Percentiles rank a stretch among this genome's conserved stretches.
Conservation (phyloP, 73 alveolate genomes). For the Uronychia setigera region DNA sequence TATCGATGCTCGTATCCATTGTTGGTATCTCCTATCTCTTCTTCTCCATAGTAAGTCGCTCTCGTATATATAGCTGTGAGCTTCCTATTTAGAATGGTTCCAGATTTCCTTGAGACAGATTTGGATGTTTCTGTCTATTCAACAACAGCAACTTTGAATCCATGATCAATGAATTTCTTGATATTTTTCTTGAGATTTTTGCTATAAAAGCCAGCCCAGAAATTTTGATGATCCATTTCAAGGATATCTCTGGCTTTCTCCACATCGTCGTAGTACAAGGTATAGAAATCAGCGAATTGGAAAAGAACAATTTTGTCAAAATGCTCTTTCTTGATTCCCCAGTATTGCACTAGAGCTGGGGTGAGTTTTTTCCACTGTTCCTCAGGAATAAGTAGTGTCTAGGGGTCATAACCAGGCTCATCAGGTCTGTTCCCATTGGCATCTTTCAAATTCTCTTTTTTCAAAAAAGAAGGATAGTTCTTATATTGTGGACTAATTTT, state of each 20-base stretch:
- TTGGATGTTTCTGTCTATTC: slow-evolving; percentile 91
- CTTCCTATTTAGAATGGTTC: not conserved
- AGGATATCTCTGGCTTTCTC: not conserved
- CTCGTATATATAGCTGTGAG: slow-evolving; percentile 15
- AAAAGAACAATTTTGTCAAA: slow-evolving; percentile 71
- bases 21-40: not conserved
- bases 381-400: slow-evolving; percentile 75
- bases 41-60: slow-evolving; percentile 11
- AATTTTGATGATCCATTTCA: not conserved
- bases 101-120: slow-evolving; percentile 2
- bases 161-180: slow-evolving; percentile 71
- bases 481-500: too few relatives aligned
- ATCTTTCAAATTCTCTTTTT: slow-evolving; percentile 62
- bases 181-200: slow-evolving; percentile 8
- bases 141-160: slow-evolving; percentile 91
- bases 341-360: slow-evolving; percentile 74
- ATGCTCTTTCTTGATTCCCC: slow-evolving; percentile 68
- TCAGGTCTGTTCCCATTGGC: slow-evolving; percentile 51
- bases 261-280: slow-evolving; percentile 45
- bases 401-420: slow-evolving; percentile 78
- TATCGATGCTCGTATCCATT: slow-evolving; percentile 60
- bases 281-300: slow-evolving; percentile 82
- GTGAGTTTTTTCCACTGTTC: slow-evolving; percentile 72
- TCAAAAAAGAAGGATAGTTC: slow-evolving; percentile 55
- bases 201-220: slow-evolving; percentile 20